These are phyloP conservation scores for Talaromyces piceae DNA, from an alignment of 2,329 filamentous ascomycete genomes.

Conservation along the genomic window DNA sequence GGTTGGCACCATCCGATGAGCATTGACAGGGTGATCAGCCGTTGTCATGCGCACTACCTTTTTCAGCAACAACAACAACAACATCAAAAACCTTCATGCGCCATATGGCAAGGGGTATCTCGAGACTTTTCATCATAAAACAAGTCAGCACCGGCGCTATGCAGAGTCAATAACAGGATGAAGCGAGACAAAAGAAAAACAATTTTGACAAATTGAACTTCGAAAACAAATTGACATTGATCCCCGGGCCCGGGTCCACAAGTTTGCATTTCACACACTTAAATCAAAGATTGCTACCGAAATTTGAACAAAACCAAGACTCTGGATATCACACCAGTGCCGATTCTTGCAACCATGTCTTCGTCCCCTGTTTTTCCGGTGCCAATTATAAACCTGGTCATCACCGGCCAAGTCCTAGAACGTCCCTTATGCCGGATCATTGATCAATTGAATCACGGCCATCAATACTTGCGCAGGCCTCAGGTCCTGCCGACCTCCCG, in stretches of 20 bases:
- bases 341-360: too few species aligned
- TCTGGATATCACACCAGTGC: neutral
- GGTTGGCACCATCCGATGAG: neutral
- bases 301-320: neutral
- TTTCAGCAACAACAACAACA: neutral
- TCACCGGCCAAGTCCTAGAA: too few species aligned
- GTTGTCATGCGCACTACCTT: neutral
- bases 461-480: constrained; percentile 3
- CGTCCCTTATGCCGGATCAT: neutral
- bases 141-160: neutral
- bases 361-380: neutral
- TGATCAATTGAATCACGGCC: neutral
- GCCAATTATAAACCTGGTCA: neutral
- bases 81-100: neutral
- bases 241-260: neutral
- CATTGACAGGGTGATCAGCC: neutral
- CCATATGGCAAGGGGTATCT: neutral
- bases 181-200: neutral
- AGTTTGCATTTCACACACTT: too few species aligned
- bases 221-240: neutral
- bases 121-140: neutral
- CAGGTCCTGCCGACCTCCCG: constrained; percentile 9
- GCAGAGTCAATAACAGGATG: neutral
- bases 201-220: neutral
- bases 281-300: neutral